Evolutionary conservation across 768 basidiomycete species (phyloP).

Genomic region (Asterophora lycoperdoides): DNA sequence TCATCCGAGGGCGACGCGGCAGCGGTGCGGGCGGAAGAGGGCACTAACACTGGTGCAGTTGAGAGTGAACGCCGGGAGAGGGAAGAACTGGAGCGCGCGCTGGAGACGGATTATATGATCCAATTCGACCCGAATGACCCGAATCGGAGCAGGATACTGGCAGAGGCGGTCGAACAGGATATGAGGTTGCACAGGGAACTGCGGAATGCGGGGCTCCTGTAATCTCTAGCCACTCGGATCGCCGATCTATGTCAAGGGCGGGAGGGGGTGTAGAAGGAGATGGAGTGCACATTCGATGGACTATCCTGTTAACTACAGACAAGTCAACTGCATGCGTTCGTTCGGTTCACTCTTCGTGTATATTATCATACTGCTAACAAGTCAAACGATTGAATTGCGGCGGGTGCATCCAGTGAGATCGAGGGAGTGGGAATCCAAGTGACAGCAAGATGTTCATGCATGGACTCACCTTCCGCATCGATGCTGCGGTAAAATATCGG

Average conservation of each 20-base stretch:
- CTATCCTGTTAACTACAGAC: too few relatives aligned
- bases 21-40: slow-evolving; percentile 1
- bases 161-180: slow-evolving; percentile 49
- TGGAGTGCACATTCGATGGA: too few relatives aligned
- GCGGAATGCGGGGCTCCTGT: slow-evolving; percentile 62
- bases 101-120: slow-evolving; percentile 37
- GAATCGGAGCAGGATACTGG: slow-evolving; percentile 37
- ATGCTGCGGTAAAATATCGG: too few relatives aligned
- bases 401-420: too few relatives aligned
- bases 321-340: not conserved
- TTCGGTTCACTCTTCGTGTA: not conserved
- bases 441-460: too few relatives aligned
- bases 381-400: not conserved
- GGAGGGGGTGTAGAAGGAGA: too few relatives aligned
- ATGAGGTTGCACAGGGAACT: slow-evolving; percentile 55
- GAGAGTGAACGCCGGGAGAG: slow-evolving; percentile 27
- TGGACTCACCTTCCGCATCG: too few relatives aligned
- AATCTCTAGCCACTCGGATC: slow-evolving; percentile 9
- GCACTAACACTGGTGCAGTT: too few relatives aligned
- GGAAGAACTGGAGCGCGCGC: slow-evolving; percentile 22
- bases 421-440: too few relatives aligned
- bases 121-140: slow-evolving; percentile 37
- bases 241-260: too few relatives aligned
- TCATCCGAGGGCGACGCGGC: slow-evolving; percentile 25
- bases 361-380: slow-evolving; percentile 1